phyloP scores from a whole-genome alignment of 1,284 basidiomycete genomes.

The Farysia itapuensis region DNA sequence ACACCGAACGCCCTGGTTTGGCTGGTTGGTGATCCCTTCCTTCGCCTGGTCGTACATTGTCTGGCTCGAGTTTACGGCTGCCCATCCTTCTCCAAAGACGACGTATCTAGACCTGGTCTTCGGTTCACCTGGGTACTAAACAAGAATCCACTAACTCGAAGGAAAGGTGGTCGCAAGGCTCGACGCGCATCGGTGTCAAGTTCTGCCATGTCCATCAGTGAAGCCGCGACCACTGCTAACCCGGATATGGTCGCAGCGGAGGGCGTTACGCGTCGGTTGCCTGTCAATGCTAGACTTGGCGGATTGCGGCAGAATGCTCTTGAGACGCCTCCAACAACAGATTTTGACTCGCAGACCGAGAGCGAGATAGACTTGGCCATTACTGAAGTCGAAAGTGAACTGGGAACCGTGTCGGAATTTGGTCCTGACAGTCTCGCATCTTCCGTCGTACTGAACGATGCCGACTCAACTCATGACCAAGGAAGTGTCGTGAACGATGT shows the following conservation, averaged over 20 bases:
- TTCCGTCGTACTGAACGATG: slow-evolving; percentile 1
- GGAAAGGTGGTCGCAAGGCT: slow-evolving; percentile 10
- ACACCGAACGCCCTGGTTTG: slow-evolving; percentile 48
- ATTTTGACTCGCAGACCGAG: slow-evolving; percentile 33
- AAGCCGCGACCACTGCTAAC: not conserved
- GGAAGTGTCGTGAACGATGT: not conserved
- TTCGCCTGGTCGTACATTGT: slow-evolving; percentile 50
- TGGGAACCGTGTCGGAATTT: slow-evolving; percentile 5
- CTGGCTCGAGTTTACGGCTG: slow-evolving; percentile 41
- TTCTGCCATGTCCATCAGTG: not conserved
- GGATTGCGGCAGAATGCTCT: not conserved
- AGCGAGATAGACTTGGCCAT: slow-evolving; percentile 2
- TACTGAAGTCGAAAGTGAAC: no score
- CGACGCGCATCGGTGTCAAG: slow-evolving; percentile 14
- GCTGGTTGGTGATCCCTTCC: slow-evolving; percentile 40
- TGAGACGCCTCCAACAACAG: slow-evolving; percentile 42
- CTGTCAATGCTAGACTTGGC: not conserved
- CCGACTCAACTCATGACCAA: not conserved
- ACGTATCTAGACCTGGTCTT: slow-evolving; percentile 1
- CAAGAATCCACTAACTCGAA: slow-evolving; percentile 33
- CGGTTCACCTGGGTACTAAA: slow-evolving; percentile 51
- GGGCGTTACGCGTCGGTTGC: no score
- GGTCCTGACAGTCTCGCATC: slow-evolving; percentile 5
- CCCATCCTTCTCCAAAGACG: slow-evolving; percentile 46
- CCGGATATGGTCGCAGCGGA: not conserved